These are phyloP conservation scores for Scheffersomyces segobiensis DNA, from an alignment of 1,139 yeast genomes.

Conservation along the genomic window DNA sequence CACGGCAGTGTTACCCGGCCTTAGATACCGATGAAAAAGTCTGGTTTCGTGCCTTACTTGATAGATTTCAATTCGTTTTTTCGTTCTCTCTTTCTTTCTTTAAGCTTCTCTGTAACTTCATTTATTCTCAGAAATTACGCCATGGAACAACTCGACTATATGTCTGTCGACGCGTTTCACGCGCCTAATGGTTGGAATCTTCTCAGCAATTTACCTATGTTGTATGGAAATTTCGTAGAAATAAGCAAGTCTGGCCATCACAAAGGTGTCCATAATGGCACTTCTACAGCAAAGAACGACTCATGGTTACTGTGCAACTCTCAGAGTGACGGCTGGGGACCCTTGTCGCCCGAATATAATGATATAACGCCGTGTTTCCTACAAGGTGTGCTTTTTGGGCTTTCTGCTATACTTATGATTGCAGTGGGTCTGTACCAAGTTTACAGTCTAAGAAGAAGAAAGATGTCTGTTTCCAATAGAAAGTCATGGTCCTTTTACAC, in stretches of 20 bases:
- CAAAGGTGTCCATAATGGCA: neutral
- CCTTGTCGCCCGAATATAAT: conserved; percentile 55
- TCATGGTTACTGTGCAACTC: conserved; percentile 10
- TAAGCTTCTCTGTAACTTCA: neutral
- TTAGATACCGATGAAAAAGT: neutral
- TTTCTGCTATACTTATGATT: conserved; percentile 54
- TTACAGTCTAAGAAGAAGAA: conserved; percentile 31
- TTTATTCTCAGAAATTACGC: neutral
- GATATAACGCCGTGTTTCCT: conserved; percentile 84
- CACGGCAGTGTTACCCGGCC: neutral
- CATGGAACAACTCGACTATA: neutral
- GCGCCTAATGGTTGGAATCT: neutral
- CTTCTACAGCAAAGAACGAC: neutral
- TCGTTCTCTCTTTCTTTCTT: neutral
- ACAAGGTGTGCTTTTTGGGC: conserved; percentile 63
- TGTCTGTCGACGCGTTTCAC: neutral
- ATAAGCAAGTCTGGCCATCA: neutral
- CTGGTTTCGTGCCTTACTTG: neutral
- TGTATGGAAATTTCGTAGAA: neutral
- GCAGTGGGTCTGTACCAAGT: conserved; percentile 53
- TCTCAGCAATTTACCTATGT: neutral
- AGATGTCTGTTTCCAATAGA: conserved; percentile 33
- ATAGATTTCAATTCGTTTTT: no score
- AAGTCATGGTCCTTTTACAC: conserved; percentile 43
- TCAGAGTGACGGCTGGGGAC: conserved; percentile 69